phyloP scores from a whole-genome alignment of 208 protist genomes.

The Crithidia expoeki region DNA sequence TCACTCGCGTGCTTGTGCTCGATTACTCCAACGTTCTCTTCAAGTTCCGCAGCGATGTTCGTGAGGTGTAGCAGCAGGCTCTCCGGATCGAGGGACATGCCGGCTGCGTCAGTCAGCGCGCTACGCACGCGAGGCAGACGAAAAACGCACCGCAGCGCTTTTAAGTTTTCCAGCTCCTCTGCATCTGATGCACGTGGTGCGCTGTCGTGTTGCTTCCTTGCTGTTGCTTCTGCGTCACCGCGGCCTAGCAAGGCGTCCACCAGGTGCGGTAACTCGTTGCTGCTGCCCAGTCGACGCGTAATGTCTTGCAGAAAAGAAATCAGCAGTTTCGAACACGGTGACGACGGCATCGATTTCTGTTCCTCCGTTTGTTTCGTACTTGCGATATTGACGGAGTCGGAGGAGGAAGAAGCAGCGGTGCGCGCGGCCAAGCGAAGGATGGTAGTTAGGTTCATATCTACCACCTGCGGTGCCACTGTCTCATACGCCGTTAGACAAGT shows the following conservation, averaged over 20 bases:
- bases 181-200: not conserved
- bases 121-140: conserved; percentile 39
- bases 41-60: conserved; percentile 10
- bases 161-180: conserved; percentile 15
- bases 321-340: conserved; percentile 25
- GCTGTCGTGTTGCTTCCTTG: not conserved
- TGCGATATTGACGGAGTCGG: too few relatives aligned
- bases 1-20: not conserved
- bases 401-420: conserved; percentile 27
- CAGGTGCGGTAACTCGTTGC: conserved; percentile 76
- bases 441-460: conserved; percentile 75
- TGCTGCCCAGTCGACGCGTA: conserved; percentile 46
- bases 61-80: conserved; percentile 49
- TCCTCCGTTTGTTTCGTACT: too few relatives aligned
- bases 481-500: conserved; percentile 84
- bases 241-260: conserved; percentile 55
- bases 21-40: not conserved
- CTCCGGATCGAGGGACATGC: conserved; percentile 67
- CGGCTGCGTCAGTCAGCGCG: conserved; percentile 50
- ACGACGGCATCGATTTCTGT: not conserved
- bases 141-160: conserved; percentile 50
- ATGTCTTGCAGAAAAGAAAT: conserved; percentile 61
- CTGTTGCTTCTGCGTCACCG: conserved; percentile 3
- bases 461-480: conserved; percentile 85
- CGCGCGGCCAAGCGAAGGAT: conserved; percentile 75